Evolutionary conservation across 192 early-diverging fungal species (phyloP), one percentile per base, ranked within the genome.

Genomic region (Backusella macrospora): DNA sequence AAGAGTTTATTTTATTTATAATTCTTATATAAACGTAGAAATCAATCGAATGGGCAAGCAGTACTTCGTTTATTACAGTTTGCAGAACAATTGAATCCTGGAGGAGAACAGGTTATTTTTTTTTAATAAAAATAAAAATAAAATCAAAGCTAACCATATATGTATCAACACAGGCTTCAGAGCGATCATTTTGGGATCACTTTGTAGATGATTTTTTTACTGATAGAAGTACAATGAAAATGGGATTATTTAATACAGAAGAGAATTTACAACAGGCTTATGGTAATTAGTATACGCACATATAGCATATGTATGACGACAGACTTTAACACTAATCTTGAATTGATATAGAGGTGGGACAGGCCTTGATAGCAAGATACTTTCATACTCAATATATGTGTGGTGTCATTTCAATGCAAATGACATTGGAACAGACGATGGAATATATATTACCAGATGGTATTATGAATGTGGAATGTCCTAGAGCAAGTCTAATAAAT

Each of bases 51-150:
- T 46, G 76, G 76, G 62, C 59, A 44, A 7, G 76, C 76, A 26
- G 71, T 77, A n/a, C 52, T 73, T 16, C 70, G 76, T 16, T 63
- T 77, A 73, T 23, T 77, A 43, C 71, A 77, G 29, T 77, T 73
- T 68, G 63, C 62, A 45, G 76, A 77, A 26, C 71, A 73, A 47
- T 66, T 77, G 14, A 72, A 47, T 73, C 71, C 76, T 40, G 76
- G 76, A 59, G 52, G 52, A 34, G 52, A 65, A 29, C 43, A 73
- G 66, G 76, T 77, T 72, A 52, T 7, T 3, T 42, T 2, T 3
- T 1, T 12, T 23, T 46, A 42, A 29, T 37, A 2, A n/a, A 42
- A 13, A 38, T 34, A 45, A 7, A 5, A 43, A 45, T 4, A 21
- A 48, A n/a, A 48, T 48, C 6, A 3, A 49, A n/a, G 16, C 15